Evolutionary conservation across 169 alveolate species (phyloP).

Genomic region (Eimeria falciformis): DNA sequence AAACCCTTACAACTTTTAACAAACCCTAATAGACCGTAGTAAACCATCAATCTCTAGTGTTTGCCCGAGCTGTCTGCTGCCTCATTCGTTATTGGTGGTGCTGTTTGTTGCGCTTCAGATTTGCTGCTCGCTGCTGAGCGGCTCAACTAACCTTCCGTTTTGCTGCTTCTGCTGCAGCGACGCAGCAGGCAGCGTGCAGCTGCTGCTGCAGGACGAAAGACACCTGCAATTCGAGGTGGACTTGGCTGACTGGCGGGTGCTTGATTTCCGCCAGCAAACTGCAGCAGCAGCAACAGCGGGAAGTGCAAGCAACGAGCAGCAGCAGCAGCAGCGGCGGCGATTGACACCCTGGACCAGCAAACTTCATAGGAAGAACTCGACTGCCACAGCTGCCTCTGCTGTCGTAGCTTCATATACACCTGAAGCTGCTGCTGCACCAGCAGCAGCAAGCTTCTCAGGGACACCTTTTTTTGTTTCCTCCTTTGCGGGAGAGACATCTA

Average conservation of each 20-base stretch:
- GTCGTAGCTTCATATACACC: background rate
- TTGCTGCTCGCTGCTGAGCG: conserved; percentile 51
- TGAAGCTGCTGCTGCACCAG: background rate
- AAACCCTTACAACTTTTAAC: too few species aligned
- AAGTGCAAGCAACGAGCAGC: conserved; percentile 21
- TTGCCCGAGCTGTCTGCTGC: background rate
- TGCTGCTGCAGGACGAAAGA: conserved; percentile 67
- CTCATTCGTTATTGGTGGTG: background rate
- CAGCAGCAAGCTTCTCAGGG: background rate
- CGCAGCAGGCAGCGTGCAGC: conserved; percentile 70
- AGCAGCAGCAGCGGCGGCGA: conserved; percentile 46
- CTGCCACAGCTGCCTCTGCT: conserved; percentile 4
- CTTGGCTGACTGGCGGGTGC: conserved; percentile 59
- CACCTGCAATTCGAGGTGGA: conserved; percentile 61
- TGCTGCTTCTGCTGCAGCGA: conserved; percentile 71
- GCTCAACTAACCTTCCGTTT: conserved; percentile 62
- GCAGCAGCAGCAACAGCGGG: conserved; percentile 52
- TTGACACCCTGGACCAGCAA: conserved; percentile 41
- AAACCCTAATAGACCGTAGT: too few species aligned
- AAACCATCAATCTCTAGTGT: background rate
- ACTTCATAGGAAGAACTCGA: background rate
- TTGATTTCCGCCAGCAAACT: conserved; percentile 24
- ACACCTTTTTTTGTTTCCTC: background rate
- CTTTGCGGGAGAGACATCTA: background rate
- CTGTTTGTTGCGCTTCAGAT: conserved; percentile 14